Evolutionary conservation across 768 basidiomycete species (phyloP), one percentile per base, ranked within the genome.

Genomic region (Psilocybe cyanescens): DNA sequence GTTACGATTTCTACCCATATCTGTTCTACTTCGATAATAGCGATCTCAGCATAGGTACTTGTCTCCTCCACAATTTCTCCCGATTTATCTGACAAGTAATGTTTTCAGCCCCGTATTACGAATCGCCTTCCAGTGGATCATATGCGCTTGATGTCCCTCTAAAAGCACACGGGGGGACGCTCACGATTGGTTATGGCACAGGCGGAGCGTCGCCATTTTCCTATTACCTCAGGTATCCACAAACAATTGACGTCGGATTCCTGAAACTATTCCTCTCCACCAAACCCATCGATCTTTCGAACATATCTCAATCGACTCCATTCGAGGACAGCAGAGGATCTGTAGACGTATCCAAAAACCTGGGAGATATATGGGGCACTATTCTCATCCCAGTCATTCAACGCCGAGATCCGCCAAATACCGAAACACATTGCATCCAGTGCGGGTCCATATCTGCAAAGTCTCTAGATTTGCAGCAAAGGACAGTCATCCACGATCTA

Each of bases 361-460:
- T 39, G 9, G 28, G 29, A 12, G 35, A 59, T 3, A 39, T 50
- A 9, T 65, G 60, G 60, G 60, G 60, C n/a, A 62, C 58, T 9
- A 56, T 62, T 14, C 58, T 60, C 29, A 55, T 65, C 30, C 64
- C 64, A 29, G 58, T 61, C 14, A 41, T 62, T 31, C 64, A 65
- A 19, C 57, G 57, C 12, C 60, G 60, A 28, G 49, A 58, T 37
- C 82, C 86, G 8, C 75, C 71, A 3, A 39, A 48, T n/a, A 48
- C 57, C 17, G 57, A 58, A 44, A 58, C 48, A 2, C 57, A 58
- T 8, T 58, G 57, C n/a, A 48, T 58, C 8, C 57, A 58, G 16
- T 58, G 57, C 16, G 57, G 57, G 16, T 51, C 57, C 41, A 17
- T 41, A 28, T 50, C 49, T 3, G 48, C 29, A 28, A 58, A 58